Evolutionary conservation across 1,139 yeast species (phyloP).

Genomic region (Geotrichum aggregatum): DNA sequence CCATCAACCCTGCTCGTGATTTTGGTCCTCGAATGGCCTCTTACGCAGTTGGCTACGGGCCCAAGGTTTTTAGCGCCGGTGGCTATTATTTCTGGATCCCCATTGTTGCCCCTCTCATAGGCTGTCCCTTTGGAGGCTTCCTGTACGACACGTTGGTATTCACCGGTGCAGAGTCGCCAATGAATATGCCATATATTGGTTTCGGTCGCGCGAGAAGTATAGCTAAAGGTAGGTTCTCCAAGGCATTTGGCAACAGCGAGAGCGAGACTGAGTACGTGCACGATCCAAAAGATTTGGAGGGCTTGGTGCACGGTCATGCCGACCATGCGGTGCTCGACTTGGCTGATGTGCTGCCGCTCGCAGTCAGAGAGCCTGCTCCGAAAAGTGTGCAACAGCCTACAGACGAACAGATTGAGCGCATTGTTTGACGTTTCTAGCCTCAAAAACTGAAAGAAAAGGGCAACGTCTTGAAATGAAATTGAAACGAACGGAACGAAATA

Average conservation of each 20-base stretch:
- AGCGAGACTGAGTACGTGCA: constrained; percentile 3
- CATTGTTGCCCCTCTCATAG: constrained; percentile 45
- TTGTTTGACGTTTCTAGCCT: too few species aligned
- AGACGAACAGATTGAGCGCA: not conserved
- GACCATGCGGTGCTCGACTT: constrained; percentile 16
- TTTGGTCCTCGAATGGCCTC: constrained; percentile 50
- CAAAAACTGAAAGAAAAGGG: too few species aligned
- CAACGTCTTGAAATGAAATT: too few species aligned
- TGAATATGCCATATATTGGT: constrained; percentile 43
- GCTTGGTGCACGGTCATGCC: constrained; percentile 20
- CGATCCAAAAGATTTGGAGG: constrained; percentile 18
- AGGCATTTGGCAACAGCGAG: too few species aligned
- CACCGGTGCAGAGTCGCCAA: constrained; percentile 49
- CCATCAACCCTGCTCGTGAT: constrained; percentile 52
- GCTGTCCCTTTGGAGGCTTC: constrained; percentile 45
- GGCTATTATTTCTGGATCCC: constrained; percentile 52
- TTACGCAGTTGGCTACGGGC: constrained; percentile 45
- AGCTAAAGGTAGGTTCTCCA: too few species aligned
- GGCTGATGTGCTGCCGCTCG: constrained; percentile 14
- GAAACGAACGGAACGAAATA: too few species aligned
- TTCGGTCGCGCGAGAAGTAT: too few species aligned
- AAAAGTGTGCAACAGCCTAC: not conserved
- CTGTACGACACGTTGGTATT: constrained; percentile 47
- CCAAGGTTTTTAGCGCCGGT: constrained; percentile 41
- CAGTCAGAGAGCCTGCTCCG: not conserved